These are phyloP conservation scores for Gossypium gossypioides DNA, from an alignment of 441 rosid genomes.

Conservation along the genomic window DNA sequence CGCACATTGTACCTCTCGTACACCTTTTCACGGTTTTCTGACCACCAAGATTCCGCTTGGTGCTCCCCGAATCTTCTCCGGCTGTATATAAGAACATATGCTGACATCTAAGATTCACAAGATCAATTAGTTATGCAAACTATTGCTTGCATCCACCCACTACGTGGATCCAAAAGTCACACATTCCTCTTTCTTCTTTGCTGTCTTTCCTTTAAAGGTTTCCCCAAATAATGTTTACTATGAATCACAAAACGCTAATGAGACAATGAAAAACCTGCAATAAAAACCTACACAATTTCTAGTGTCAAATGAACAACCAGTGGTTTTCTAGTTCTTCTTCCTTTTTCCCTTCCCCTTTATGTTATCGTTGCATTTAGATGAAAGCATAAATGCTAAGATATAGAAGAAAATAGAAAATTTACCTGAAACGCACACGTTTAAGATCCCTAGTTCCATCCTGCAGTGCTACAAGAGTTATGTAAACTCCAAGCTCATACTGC, in stretches of 20 bases:
- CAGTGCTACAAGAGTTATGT: constrained; percentile 72
- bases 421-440: constrained; percentile 99
- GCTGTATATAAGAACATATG: constrained; percentile 32
- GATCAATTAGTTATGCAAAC: not conserved
- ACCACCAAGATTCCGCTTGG: constrained; percentile 97
- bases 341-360: not conserved
- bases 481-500: constrained; percentile 93
- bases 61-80: constrained; percentile 93
- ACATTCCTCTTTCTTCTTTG: not conserved
- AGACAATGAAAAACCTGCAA: not conserved
- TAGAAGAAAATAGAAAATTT: constrained; percentile 7
- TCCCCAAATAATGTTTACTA: not conserved
- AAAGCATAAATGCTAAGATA: not conserved
- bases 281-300: not conserved
- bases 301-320: not conserved
- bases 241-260: not conserved
- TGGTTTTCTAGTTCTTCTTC: not conserved
- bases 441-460: constrained; percentile 94
- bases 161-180: not conserved
- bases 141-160: not conserved
- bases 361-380: not conserved
- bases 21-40: constrained; percentile 88
- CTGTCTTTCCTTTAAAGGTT: not conserved
- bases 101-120: not conserved
- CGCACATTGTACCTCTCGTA: constrained; percentile 41